phyloP scores from a whole-genome alignment of 2,329 filamentous ascomycete genomes.

The Xylaria sp. region DNA sequence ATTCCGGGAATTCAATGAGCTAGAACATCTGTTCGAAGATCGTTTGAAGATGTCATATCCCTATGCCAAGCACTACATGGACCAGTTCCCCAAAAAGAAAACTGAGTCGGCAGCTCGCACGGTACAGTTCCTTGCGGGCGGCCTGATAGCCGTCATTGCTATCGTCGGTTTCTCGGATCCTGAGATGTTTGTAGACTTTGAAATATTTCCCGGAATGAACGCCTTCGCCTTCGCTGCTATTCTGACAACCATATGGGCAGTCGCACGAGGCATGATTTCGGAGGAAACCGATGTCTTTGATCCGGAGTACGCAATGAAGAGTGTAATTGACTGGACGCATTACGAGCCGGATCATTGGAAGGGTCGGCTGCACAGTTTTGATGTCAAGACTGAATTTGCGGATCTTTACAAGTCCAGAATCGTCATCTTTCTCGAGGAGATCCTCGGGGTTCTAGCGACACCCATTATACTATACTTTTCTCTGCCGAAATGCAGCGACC shows the following conservation, averaged over 20 bases:
- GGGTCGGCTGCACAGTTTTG: constrained; percentile 86
- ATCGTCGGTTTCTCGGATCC: constrained; percentile 86
- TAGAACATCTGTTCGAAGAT: constrained; percentile 89
- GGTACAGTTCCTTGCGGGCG: constrained; percentile 84
- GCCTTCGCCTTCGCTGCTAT: constrained; percentile 89
- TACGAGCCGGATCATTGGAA: constrained; percentile 92
- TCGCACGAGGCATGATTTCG: constrained; percentile 81
- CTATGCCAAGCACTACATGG: constrained; percentile 88
- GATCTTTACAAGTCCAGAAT: constrained; percentile 91
- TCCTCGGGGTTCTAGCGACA: constrained; percentile 89
- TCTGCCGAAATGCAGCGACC: constrained; percentile 85
- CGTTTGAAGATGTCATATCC: constrained; percentile 94
- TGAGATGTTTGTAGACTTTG: constrained; percentile 88
- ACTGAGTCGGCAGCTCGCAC: constrained; percentile 84
- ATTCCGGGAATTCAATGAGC: constrained; percentile 96
- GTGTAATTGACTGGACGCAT: constrained; percentile 91
- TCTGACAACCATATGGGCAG: constrained; percentile 81
- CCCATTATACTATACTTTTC: constrained; percentile 88
- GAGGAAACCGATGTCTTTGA: constrained; percentile 91
- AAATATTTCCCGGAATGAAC: constrained; percentile 86
- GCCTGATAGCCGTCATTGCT: constrained; percentile 83
- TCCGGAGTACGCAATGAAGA: constrained; percentile 84
- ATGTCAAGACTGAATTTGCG: constrained; percentile 90
- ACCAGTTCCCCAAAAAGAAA: constrained; percentile 96
- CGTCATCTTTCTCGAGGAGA: constrained; percentile 89